These are phyloP conservation scores for Barbarea vulgaris DNA, from an alignment of 345 rosid species.

Conservation along the genomic window DNA sequence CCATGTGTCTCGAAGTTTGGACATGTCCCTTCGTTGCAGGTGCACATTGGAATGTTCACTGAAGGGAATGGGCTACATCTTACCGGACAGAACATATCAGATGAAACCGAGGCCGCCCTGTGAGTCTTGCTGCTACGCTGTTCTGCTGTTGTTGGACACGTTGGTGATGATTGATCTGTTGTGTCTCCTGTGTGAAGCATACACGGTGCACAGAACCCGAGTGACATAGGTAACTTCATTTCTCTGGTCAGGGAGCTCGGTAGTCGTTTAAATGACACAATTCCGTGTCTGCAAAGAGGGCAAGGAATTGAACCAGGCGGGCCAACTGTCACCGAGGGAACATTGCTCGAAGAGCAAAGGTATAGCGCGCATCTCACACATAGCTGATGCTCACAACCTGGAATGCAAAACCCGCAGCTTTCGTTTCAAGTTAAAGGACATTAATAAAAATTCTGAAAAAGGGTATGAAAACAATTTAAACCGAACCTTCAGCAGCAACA, in stretches of 20 bases:
- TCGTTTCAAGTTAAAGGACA: not conserved
- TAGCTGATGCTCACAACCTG: conserved; percentile 95
- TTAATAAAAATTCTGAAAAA: not conserved
- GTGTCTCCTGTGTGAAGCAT: conserved; percentile 76
- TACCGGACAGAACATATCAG: conserved; percentile 85
- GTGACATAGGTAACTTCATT: conserved; percentile 64
- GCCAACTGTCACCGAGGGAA: conserved; percentile 59
- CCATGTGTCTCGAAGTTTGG: conserved; percentile 72
- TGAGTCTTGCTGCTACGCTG: conserved; percentile 57
- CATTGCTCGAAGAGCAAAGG: conserved; percentile 84
- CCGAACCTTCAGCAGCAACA: conserved; percentile 93
- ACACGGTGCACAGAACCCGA: conserved; percentile 90
- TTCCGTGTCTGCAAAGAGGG: conserved; percentile 93
- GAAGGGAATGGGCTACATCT: conserved; percentile 97
- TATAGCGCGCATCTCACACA: conserved; percentile 94
- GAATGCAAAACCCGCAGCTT: conserved; percentile 6
- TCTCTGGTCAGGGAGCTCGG: conserved; percentile 71
- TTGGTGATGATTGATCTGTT: conserved; percentile 60
- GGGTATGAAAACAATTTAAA: not conserved
- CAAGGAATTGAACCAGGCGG: conserved; percentile 95
- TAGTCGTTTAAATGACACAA: conserved; percentile 66
- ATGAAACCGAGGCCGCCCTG: conserved; percentile 75
- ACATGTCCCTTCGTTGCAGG: conserved; percentile 83
- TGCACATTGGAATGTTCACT: conserved; percentile 80
- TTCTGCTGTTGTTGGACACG: conserved; percentile 57